Base-by-base conservation (phyloP, 441 rosid species). In the Daphne laureola region DNA sequence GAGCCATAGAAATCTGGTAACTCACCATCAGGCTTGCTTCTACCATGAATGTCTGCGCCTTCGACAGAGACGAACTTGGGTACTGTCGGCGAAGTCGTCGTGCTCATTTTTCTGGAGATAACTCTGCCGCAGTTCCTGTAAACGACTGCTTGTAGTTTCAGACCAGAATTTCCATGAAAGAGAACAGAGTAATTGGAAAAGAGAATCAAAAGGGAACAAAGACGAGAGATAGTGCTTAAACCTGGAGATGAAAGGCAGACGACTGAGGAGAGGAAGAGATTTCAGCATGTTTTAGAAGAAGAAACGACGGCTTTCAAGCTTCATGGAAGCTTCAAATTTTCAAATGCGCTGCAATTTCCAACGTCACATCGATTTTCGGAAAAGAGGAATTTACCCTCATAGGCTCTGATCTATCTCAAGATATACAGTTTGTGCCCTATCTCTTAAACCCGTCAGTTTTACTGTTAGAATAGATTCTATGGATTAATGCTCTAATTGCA, bases 51-150 rank as follows among this genome's bases (percentile, higher is more conserved):
- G 66, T 70, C 89, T 46, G 56, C 65, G 42, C 79, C 82, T 62
- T 77, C 86, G 26, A 78, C 69, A 15, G 87, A 63, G 31, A 86
- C 60, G 50, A 91, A 83, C 61, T 82, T 86, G 0, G 82, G 81
- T 63, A 67, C 64, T 54, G 46, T 52, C 0, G 84, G 82, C 1
- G 74, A 71, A 4, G 66, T 80, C 14, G 63, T 66, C 18, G 80
- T 51, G 53, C 77, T 77, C 96, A 86, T 89, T 63, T 70, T 80
- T 49, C 59, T 59, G 8, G 51, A 54, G 51, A 61, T 38, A 46
- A 63, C 46, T 59, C 63, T 68, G 58, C 83, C 57, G 51, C 4
- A 52, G 43, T 18, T 16, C 38, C 6, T 31, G 11, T 31, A 31
- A 31, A 31, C 38, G 9, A 31, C 38, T 31, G 12, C 38, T 31